Conservation (phyloP, 805 yeast species). For the Teunomyces pallodes region DNA sequence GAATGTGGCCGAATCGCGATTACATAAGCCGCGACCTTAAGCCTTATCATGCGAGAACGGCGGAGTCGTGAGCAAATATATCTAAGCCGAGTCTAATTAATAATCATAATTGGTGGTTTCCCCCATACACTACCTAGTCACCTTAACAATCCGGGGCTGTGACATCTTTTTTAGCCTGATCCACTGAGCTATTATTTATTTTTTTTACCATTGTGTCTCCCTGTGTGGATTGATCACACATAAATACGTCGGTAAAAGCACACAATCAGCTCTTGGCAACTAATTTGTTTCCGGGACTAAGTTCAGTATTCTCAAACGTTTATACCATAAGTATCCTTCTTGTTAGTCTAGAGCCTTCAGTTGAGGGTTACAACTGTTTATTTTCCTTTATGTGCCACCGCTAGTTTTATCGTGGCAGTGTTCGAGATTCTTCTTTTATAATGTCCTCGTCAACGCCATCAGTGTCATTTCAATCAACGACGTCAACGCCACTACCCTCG, state of each 20-base stretch:
- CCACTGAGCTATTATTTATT: background rate
- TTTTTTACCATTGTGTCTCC: background rate
- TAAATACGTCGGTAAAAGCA: background rate
- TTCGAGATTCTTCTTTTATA: no score
- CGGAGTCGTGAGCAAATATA: background rate
- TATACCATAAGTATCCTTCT: no score
- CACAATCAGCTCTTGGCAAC: background rate
- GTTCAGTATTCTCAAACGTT: background rate
- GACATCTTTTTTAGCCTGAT: background rate
- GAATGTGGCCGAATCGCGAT: background rate
- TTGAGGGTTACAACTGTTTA: no score
- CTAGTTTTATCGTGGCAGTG: background rate
- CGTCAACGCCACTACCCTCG: background rate
- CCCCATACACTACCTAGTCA: background rate
- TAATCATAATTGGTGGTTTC: background rate
- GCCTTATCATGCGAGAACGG: background rate
- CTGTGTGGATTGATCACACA: constrained; percentile 1
- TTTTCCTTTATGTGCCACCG: background rate
- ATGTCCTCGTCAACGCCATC: background rate
- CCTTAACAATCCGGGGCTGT: background rate
- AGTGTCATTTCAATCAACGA: background rate
- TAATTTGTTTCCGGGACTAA: background rate
- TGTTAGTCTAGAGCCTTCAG: no score
- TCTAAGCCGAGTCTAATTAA: background rate
- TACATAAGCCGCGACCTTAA: background rate